Base-by-base conservation (phyloP, 768 basidiomycete genomes). In the Leucogyrophana mollusca region DNA sequence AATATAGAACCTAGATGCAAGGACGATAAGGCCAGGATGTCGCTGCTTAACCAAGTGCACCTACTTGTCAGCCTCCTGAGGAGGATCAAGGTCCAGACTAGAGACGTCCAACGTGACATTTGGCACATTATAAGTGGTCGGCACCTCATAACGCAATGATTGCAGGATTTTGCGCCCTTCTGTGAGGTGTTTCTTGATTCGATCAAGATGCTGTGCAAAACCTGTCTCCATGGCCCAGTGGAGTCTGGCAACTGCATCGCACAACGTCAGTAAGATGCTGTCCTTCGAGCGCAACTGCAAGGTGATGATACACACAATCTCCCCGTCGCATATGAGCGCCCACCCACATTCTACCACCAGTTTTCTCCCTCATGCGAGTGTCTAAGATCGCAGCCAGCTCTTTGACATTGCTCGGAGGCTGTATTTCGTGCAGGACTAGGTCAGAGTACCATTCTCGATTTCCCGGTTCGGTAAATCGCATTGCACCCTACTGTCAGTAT, bases 281-380 rank as follows among this genome's bases (percentile, higher is more conserved):
- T 21, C 11, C 4, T 23, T 16, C 9, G 21, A 9, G 7, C 13
- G 8, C 27, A 7, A 16, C 6, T 13, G 18, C 16, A 23, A 48
- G 16, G 0, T 18, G 11, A 16, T 9, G 9, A 2, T 3, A 36
- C 72, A 56, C 40, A 73, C 71, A 73, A 40, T 73, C 72, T 1
- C 73, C 73, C 38, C 72, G 60, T 24, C 72, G 71, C 73, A 74
- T 73, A 24, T 73, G 72, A 8, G 67, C 69, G 35, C 67, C 68
- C 67, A 74, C 68, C 73, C 72, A 73, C 14, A 65, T 49, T 7
- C 71, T 60, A 9, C 70, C 71, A 2, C 36, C 54, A 11, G 41
- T 60, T 16, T 53, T 9, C 13, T 53, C 43, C 2, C 44, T 48
- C 66, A 73, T 68, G 16, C 69, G 69, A 3, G 54, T n/a, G 3